Conservation (phyloP, 768 basidiomycete genomes). For the Mycena rosella region DNA sequence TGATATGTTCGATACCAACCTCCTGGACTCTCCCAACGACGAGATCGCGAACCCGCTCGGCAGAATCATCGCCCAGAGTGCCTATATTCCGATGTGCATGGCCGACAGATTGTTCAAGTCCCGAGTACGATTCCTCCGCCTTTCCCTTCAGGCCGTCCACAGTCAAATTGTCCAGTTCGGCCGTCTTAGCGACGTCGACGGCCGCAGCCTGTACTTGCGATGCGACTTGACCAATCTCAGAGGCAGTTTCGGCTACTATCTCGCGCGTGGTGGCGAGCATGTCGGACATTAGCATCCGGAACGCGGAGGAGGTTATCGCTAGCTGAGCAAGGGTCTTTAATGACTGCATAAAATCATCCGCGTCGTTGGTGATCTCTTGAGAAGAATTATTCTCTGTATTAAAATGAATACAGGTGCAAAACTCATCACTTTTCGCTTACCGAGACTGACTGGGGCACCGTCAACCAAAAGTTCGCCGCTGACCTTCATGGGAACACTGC, state of each 20-base stretch:
- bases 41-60: constrained; percentile 40
- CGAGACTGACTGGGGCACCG: constrained; percentile 29
- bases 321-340: constrained; percentile 46
- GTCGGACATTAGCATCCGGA: constrained; percentile 52
- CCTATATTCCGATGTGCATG: constrained; percentile 31
- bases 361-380: constrained; percentile 46
- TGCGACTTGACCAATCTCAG: constrained; percentile 47
- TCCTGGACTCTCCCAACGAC: constrained; percentile 47
- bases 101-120: constrained; percentile 24
- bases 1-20: constrained; percentile 35
- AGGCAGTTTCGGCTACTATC: constrained; percentile 48
- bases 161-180: constrained; percentile 34
- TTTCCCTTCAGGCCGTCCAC: constrained; percentile 40
- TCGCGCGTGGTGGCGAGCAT: constrained; percentile 48
- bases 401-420: not conserved
- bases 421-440: constrained; percentile 26
- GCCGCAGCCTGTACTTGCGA: constrained; percentile 49
- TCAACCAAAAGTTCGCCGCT: constrained; percentile 36
- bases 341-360: constrained; percentile 43
- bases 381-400: constrained; percentile 31
- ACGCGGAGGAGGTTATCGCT: constrained; percentile 49
- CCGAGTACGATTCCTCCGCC: constrained; percentile 31
- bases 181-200: constrained; percentile 44
- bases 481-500: constrained; percentile 37
- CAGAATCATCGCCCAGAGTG: constrained; percentile 37